Evolutionary conservation across 106 monocot genomes (phyloP).

Genomic region (Acorus calamus): DNA sequence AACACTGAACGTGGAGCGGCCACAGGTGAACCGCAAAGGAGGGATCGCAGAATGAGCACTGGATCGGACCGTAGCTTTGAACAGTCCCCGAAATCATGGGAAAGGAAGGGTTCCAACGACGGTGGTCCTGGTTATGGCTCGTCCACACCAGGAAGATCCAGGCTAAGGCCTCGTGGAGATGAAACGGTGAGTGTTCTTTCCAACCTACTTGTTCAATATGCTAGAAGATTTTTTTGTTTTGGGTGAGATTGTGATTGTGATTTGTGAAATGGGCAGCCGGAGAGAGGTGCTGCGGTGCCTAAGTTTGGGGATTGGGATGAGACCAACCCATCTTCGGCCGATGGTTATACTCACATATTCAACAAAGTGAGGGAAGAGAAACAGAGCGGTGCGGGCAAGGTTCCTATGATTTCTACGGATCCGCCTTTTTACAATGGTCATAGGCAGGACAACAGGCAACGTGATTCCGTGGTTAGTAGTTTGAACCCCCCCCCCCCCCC

Average conservation of each 20-base stretch:
- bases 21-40: neutral
- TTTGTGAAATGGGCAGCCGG: slow-evolving; percentile 26
- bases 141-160: slow-evolving; percentile 21
- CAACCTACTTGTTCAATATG: neutral
- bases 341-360: slow-evolving; percentile 56
- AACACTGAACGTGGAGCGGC: too few relatives aligned
- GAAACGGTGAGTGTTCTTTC: slow-evolving; percentile 32
- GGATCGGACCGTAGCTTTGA: slow-evolving; percentile 35
- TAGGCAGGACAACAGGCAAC: neutral
- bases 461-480: too few relatives aligned
- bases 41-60: slow-evolving; percentile 10
- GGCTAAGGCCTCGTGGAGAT: slow-evolving; percentile 23
- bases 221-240: too few relatives aligned
- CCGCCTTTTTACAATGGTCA: neutral
- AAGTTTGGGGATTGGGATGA: slow-evolving; percentile 84
- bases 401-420: slow-evolving; percentile 19
- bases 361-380: slow-evolving; percentile 64
- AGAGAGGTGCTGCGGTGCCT: slow-evolving; percentile 44
- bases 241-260: neutral
- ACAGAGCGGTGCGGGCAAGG: slow-evolving; percentile 35
- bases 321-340: slow-evolving; percentile 44
- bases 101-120: slow-evolving; percentile 23
- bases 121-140: slow-evolving; percentile 18
- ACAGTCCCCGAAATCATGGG: slow-evolving; percentile 42
- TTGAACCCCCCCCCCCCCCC: too few relatives aligned